A percentile compares a stretch with the other conserved stretches of the same genome.
Evolutionary conservation across 1,284 basidiomycete species (phyloP).

Genomic region (Agaricales sp.): DNA sequence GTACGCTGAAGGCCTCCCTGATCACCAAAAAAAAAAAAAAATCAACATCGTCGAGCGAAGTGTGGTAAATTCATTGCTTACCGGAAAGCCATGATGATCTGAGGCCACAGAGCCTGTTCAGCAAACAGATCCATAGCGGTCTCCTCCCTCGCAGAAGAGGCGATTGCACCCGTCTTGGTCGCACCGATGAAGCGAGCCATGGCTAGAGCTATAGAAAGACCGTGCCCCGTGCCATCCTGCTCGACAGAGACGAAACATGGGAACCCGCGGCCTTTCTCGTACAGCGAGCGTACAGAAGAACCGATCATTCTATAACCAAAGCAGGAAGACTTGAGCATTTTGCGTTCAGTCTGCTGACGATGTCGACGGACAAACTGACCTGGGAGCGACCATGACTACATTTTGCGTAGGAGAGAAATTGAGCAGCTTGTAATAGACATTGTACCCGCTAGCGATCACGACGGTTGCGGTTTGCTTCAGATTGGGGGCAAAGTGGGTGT

Average conservation of each 20-base stretch:
- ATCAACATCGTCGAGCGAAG: neutral
- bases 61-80: constrained; percentile 14
- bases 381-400: constrained; percentile 58
- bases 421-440: constrained; percentile 51
- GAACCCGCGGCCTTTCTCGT: constrained; percentile 49
- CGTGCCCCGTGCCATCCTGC: constrained; percentile 46
- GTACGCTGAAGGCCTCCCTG: constrained; percentile 49
- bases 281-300: constrained; percentile 51
- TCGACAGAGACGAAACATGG: constrained; percentile 59
- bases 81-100: constrained; percentile 57
- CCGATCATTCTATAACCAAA: constrained; percentile 46
- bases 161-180: constrained; percentile 56
- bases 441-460: constrained; percentile 56
- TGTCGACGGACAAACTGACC: too few relatives aligned
- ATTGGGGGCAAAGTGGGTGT: constrained; percentile 37
- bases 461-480: constrained; percentile 40
- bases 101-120: constrained; percentile 59
- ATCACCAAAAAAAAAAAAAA: too few relatives aligned
- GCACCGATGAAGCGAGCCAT: constrained; percentile 50
- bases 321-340: too few relatives aligned
- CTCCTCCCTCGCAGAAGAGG: constrained; percentile 53
- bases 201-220: constrained; percentile 36
- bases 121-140: constrained; percentile 58
- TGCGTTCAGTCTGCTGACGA: too few relatives aligned
- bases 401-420: constrained; percentile 45